Evolutionary conservation across 495 filamentous ascomycete genomes (phyloP).

Genomic region (Podospora australis): DNA sequence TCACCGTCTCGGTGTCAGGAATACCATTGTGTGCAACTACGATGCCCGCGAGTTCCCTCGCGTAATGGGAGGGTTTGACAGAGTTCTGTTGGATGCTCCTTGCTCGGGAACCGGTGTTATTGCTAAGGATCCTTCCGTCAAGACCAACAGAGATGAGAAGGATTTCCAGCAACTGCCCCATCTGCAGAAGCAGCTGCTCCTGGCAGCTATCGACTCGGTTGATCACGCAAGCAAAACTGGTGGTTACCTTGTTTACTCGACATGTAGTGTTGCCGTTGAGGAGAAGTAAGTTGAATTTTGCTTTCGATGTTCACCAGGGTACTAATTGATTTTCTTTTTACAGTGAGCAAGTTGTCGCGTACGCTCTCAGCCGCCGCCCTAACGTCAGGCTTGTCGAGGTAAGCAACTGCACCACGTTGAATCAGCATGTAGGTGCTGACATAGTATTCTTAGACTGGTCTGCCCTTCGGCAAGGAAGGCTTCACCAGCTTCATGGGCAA

Average conservation of each 20-base stretch:
- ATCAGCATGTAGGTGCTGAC: conserved; percentile 7
- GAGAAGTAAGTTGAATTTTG: conserved; percentile 23
- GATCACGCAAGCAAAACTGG: conserved; percentile 64
- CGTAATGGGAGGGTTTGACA: conserved; percentile 90
- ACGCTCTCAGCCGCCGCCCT: conserved; percentile 80
- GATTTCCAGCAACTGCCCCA: conserved; percentile 91
- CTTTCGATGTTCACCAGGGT: conserved; percentile 41
- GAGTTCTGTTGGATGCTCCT: conserved; percentile 37
- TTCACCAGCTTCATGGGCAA: conserved; percentile 85
- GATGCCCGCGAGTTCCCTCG: conserved; percentile 89
- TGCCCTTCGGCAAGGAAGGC: conserved; percentile 88
- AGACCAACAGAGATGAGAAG: conserved; percentile 92
- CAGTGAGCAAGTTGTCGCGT: conserved; percentile 91
- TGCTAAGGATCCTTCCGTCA: conserved; percentile 87
- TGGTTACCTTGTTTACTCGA: conserved; percentile 91
- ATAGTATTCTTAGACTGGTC: conserved; percentile 50
- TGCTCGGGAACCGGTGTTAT: conserved; percentile 66
- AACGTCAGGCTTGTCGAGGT: conserved; percentile 85
- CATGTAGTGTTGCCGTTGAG: conserved; percentile 48
- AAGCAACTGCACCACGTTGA: background rate
- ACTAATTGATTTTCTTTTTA: conserved; percentile 62
- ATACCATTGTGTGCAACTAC: conserved; percentile 90
- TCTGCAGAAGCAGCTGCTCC: conserved; percentile 85
- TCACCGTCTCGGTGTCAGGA: conserved; percentile 87
- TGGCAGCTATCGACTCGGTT: conserved; percentile 90